A percentile compares a stretch with the other conserved stretches of the same genome.
phyloP scores from a whole-genome alignment of 164 flowering plant genomes.

The Vitis riparia region DNA sequence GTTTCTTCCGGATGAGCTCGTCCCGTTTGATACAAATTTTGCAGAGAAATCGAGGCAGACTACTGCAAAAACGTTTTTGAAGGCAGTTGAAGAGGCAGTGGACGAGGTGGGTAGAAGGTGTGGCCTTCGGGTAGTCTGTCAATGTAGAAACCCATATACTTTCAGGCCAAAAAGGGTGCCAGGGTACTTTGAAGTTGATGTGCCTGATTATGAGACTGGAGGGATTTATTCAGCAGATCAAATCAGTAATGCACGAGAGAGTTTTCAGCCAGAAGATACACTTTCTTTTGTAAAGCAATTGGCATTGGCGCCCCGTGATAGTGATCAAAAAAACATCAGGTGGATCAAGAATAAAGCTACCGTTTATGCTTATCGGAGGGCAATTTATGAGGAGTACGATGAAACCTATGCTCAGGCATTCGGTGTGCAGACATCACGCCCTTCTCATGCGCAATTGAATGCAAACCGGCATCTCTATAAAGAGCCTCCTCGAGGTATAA shows the following conservation, averaged over 20 bases:
- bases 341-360: slow-evolving; percentile 57
- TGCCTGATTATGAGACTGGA: slow-evolving; percentile 65
- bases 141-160: slow-evolving; percentile 64
- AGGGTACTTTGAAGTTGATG: slow-evolving; percentile 75
- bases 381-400: slow-evolving; percentile 85
- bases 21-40: slow-evolving; percentile 71
- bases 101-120: slow-evolving; percentile 80
- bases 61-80: slow-evolving; percentile 51
- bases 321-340: slow-evolving; percentile 36
- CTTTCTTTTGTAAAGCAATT: slow-evolving; percentile 59
- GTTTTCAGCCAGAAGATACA: slow-evolving; percentile 52
- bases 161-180: slow-evolving; percentile 55
- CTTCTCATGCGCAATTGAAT: slow-evolving; percentile 25
- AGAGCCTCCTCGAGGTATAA: slow-evolving; percentile 56
- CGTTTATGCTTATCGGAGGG: slow-evolving; percentile 63
- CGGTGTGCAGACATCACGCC: slow-evolving; percentile 52
- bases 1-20: slow-evolving; percentile 83
- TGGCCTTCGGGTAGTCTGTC: slow-evolving; percentile 69
- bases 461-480: slow-evolving; percentile 29
- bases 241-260: slow-evolving; percentile 62
- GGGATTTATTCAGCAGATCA: slow-evolving; percentile 62
- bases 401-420: slow-evolving; percentile 96
- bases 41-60: slow-evolving; percentile 79
- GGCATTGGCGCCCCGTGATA: slow-evolving; percentile 49
- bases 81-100: slow-evolving; percentile 91